A percentile compares a stretch with the other conserved stretches of the same genome.
These are phyloP conservation scores for Ogataea sp. DNA, from an alignment of 805 yeast species.

Conservation along the genomic window DNA sequence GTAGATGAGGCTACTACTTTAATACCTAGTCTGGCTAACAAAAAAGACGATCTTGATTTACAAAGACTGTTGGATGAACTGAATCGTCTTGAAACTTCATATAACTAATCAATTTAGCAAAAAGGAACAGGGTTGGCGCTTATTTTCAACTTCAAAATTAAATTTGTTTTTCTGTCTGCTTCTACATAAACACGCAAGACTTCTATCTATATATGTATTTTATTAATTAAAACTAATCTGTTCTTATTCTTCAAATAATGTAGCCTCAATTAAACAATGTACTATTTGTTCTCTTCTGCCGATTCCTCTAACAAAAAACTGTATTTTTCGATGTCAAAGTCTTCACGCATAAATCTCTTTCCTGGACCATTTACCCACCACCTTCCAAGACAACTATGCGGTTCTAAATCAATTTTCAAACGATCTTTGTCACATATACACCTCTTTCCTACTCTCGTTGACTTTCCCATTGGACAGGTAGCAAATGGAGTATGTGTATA, in stretches of 20 bases:
- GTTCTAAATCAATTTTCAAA: slow-evolving; percentile 29
- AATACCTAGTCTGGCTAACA: slow-evolving; percentile 77
- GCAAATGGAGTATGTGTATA: slow-evolving; percentile 66
- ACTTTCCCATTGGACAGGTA: slow-evolving; percentile 49
- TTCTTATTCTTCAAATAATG: too few relatives aligned
- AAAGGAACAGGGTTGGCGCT: too few relatives aligned
- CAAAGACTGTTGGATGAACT: slow-evolving; percentile 84
- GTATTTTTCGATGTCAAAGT: slow-evolving; percentile 21
- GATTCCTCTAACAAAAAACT: background rate
- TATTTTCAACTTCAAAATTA: too few relatives aligned
- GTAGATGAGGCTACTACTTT: slow-evolving; percentile 94
- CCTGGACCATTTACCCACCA: slow-evolving; percentile 76
- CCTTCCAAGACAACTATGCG: slow-evolving; percentile 56
- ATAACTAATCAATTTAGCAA: too few relatives aligned
- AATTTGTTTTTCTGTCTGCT: slow-evolving; percentile 14
- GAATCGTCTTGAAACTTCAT: slow-evolving; percentile 49
- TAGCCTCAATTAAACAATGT: too few relatives aligned
- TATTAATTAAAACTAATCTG: too few relatives aligned
- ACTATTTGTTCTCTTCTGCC: too few relatives aligned
- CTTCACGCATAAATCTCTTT: slow-evolving; percentile 44
- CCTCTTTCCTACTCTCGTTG: slow-evolving; percentile 42
- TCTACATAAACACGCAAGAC: too few relatives aligned
- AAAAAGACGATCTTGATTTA: slow-evolving; percentile 79
- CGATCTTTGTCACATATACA: slow-evolving; percentile 49
- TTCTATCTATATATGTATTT: background rate